A percentile compares a stretch with the other conserved stretches of the same genome.
phyloP scores from a whole-genome alignment of 2,329 filamentous ascomycete genomes.

The Colletotrichum somersetense region DNA sequence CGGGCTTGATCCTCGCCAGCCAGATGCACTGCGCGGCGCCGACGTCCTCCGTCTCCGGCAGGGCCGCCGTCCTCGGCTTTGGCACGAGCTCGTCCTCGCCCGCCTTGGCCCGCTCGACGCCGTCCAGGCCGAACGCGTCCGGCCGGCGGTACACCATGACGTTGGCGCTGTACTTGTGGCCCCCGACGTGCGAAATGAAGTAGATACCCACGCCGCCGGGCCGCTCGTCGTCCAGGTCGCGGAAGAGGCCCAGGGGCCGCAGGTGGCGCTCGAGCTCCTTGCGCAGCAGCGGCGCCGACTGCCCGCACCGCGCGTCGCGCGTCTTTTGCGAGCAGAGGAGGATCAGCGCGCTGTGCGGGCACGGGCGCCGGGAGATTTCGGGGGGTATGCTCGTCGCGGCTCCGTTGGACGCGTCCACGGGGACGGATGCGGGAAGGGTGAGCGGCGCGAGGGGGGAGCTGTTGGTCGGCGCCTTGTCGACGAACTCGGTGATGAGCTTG shows the following conservation, averaged over 20 bases:
- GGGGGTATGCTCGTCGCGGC: conserved; percentile 50
- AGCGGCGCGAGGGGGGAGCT: conserved; percentile 68
- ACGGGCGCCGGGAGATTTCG: conserved; percentile 65
- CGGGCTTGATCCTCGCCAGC: conserved; percentile 85
- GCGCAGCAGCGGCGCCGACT: conserved; percentile 89
- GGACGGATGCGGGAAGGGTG: conserved; percentile 53
- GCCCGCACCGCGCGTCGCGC: conserved; percentile 94
- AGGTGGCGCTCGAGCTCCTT: conserved; percentile 92
- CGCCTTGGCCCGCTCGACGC: conserved; percentile 53
- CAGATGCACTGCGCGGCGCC: conserved; percentile 92
- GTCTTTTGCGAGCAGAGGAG: conserved; percentile 94
- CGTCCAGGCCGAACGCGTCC: conserved; percentile 68
- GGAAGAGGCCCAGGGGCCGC: conserved; percentile 83
- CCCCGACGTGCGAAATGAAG: conserved; percentile 96
- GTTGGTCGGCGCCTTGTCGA: conserved; percentile 81
- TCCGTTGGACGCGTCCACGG: conserved; percentile 47
- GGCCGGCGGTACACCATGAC: conserved; percentile 87
- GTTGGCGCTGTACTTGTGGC: conserved; percentile 96
- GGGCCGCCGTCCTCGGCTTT: conserved; percentile 46
- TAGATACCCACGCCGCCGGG: conserved; percentile 95
- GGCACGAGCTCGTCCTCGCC: conserved; percentile 53
- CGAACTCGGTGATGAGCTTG: conserved; percentile 76
- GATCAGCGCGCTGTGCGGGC: conserved; percentile 87
- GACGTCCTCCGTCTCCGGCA: conserved; percentile 55
- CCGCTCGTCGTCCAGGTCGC: conserved; percentile 88